A percentile compares a stretch with the other conserved stretches of the same genome.
Evolutionary conservation across 2,329 filamentous ascomycete species (phyloP).

Genomic region (Pseudocercospora eumusae): DNA sequence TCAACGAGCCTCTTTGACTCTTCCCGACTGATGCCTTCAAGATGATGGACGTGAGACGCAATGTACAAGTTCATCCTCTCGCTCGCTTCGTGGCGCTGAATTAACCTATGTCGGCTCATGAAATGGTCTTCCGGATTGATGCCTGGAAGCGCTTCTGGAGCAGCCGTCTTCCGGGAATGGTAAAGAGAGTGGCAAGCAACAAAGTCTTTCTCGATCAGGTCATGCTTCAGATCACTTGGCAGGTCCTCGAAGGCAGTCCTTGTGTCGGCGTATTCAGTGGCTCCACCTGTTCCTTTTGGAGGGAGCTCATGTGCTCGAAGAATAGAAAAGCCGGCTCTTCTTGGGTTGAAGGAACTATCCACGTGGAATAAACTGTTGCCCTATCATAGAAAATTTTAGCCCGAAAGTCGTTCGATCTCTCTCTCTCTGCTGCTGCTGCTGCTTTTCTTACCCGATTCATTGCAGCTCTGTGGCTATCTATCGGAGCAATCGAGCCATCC

Average conservation of each 20-base stretch:
- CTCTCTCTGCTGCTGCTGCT: no score
- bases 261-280: constrained; percentile 58
- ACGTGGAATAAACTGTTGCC: constrained; percentile 51
- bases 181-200: constrained; percentile 55
- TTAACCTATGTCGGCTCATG: constrained; percentile 51
- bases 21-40: constrained; percentile 47
- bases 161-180: constrained; percentile 56
- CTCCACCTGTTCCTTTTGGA: constrained; percentile 51
- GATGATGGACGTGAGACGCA: constrained; percentile 56
- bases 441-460: constrained; percentile 38
- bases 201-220: constrained; percentile 46
- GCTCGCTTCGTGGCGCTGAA: constrained; percentile 55
- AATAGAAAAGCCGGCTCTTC: constrained; percentile 55
- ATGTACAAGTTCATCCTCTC: constrained; percentile 58
- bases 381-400: background rate
- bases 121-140: constrained; percentile 45
- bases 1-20: constrained; percentile 43
- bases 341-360: constrained; percentile 59
- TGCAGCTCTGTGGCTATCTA: constrained; percentile 43
- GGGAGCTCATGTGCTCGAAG: constrained; percentile 55
- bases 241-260: constrained; percentile 55
- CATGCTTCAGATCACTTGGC: constrained; percentile 38
- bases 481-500: constrained; percentile 49
- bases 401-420: background rate
- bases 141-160: constrained; percentile 52